A percentile compares a stretch with the other conserved stretches of the same genome.
These are phyloP conservation scores for Hyparrhenia diplandra DNA, from an alignment of 176 grass and related monocot species.

Conservation along the genomic window DNA sequence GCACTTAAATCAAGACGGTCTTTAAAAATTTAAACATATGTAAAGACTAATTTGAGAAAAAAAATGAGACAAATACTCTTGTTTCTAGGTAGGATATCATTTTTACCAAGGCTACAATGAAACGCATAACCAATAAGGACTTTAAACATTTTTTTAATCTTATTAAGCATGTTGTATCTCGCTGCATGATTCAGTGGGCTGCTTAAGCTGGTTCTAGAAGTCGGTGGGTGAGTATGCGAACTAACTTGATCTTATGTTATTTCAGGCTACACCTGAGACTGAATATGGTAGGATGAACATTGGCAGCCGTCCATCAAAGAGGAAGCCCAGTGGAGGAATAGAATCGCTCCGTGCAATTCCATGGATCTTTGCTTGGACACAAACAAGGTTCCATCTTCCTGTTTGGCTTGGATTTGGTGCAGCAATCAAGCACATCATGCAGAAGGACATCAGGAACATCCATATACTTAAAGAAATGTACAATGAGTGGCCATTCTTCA, in stretches of 20 bases:
- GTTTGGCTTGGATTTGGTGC: constrained; percentile 95
- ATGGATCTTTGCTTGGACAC: constrained; percentile 99
- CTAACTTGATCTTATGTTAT: constrained; percentile 14
- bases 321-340: constrained; percentile 96
- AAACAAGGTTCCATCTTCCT: constrained; percentile 97
- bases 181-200: not conserved
- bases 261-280: constrained; percentile 89
- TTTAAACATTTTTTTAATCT: not conserved
- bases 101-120: not conserved
- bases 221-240: not conserved
- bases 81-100: not conserved
- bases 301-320: constrained; percentile 93
- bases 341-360: constrained; percentile 95
- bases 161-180: not conserved
- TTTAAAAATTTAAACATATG: not conserved
- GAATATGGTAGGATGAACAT: constrained; percentile 99
- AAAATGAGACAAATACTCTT: not conserved
- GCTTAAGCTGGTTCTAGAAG: constrained; percentile 2
- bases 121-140: not conserved
- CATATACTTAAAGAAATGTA: constrained; percentile 90
- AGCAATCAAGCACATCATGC: constrained; percentile 73
- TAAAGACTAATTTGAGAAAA: not conserved
- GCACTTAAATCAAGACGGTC: not conserved
- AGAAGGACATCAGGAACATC: constrained; percentile 75
- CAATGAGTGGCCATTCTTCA: constrained; percentile 99